Percentiles rank a stretch among this genome's conserved stretches.
Conservation (phyloP, 1,284 basidiomycete species). For the Cerioporus squamosus region DNA sequence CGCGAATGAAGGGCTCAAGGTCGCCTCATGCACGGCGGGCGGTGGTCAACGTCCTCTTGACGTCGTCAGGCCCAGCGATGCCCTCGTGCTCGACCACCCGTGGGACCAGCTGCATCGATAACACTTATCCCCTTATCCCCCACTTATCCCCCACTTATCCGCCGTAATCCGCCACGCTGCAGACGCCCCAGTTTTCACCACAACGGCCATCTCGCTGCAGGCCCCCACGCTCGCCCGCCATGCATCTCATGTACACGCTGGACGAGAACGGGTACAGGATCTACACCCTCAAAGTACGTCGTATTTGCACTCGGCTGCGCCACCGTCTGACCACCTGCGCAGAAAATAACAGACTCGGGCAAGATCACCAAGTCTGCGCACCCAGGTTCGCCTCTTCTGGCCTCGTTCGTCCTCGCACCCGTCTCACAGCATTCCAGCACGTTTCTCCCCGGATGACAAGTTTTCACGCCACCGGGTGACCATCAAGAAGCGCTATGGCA, state of each 20-base stretch:
- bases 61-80: background rate
- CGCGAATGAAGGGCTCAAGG: constrained; percentile 22
- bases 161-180: too few relatives aligned
- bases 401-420: background rate
- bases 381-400: constrained; percentile 66
- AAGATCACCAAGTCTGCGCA: constrained; percentile 93
- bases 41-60: background rate
- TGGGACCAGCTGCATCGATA: too few relatives aligned
- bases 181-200: constrained; percentile 12
- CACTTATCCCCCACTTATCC: too few relatives aligned
- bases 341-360: constrained; percentile 86
- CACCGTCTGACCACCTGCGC: constrained; percentile 11
- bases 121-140: too few relatives aligned
- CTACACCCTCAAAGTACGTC: constrained; percentile 87
- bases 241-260: constrained; percentile 95
- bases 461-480: constrained; percentile 95
- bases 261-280: constrained; percentile 81
- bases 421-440: constrained; percentile 56
- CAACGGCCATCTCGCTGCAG: constrained; percentile 14
- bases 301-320: background rate
- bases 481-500: constrained; percentile 88
- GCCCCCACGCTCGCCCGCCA: constrained; percentile 40
- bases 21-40: constrained; percentile 31
- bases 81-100: too few relatives aligned
- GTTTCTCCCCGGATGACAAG: constrained; percentile 98